Percentiles rank a stretch among this genome's conserved stretches.
Conservation (phyloP, 345 rosid species). For the Corchorus olitorius region DNA sequence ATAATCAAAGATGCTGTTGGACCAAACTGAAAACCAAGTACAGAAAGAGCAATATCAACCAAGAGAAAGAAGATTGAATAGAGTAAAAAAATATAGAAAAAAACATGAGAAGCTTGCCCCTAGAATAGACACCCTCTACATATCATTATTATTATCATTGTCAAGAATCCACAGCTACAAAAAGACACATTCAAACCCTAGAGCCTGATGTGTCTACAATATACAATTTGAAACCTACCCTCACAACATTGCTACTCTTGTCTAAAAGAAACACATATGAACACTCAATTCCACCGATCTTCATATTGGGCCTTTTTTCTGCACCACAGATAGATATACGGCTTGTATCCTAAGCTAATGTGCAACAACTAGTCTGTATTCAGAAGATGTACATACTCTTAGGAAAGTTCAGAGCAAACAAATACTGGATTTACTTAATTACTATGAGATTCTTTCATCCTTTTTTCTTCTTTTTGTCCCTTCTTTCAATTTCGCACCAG, state of each 20-base stretch:
- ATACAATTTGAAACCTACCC: background rate
- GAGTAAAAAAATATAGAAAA: background rate
- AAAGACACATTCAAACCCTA: background rate
- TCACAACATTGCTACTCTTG: background rate
- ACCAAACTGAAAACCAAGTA: conserved; percentile 53
- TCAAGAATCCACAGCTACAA: background rate
- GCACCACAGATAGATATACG: background rate
- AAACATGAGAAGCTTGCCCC: background rate
- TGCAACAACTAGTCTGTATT: no score
- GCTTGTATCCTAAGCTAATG: background rate
- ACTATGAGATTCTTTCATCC: background rate
- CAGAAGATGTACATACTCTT: background rate
- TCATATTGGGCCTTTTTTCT: background rate
- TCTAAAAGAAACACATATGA: conserved; percentile 1
- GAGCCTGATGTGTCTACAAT: background rate
- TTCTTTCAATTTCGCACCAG: background rate
- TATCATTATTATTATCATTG: background rate
- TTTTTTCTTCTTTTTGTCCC: background rate
- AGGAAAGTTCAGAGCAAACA: background rate
- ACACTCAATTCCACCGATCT: background rate
- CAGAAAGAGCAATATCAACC: conserved; percentile 15
- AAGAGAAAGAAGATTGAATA: background rate
- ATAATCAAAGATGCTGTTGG: conserved; percentile 52
- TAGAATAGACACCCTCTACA: background rate
- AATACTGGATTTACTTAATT: background rate